Conservation (phyloP, 2,329 filamentous ascomycete species). For the Amesomyces nigricolor region DNA sequence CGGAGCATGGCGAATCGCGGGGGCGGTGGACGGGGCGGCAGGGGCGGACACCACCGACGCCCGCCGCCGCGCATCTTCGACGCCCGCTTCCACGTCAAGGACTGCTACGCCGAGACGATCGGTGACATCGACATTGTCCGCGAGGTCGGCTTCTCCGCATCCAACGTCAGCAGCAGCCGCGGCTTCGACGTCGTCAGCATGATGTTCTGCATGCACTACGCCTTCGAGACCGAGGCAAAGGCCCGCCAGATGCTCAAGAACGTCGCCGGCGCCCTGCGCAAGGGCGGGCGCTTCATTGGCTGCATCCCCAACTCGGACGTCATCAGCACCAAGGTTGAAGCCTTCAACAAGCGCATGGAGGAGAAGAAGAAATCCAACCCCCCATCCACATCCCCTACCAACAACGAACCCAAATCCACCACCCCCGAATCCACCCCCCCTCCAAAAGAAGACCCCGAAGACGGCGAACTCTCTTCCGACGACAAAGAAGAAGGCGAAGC, state of each 20-base stretch:
- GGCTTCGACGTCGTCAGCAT: conserved; percentile 96
- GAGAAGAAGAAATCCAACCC: conserved; percentile 31
- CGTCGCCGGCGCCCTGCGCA: conserved; percentile 82
- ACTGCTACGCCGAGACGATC: conserved; percentile 83
- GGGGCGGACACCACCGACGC: conserved; percentile 43
- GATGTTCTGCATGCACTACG: conserved; percentile 99
- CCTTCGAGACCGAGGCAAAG: conserved; percentile 88
- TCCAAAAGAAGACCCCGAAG: conserved; percentile 26
- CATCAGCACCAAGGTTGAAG: conserved; percentile 70
- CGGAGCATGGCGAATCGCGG: conserved; percentile 61
- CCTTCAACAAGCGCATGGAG: conserved; percentile 57
- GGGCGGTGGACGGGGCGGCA: conserved; percentile 47
- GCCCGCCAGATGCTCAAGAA: conserved; percentile 90
- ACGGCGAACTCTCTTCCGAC: conserved; percentile 28
- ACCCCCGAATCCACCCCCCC: neutral
- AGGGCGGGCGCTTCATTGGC: conserved; percentile 89
- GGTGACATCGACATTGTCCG: conserved; percentile 75
- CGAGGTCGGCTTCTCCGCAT: conserved; percentile 72
- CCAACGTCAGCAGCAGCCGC: conserved; percentile 63
- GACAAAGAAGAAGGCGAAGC: conserved; percentile 54
- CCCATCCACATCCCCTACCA: conserved; percentile 24
- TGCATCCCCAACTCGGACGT: conserved; percentile 97
- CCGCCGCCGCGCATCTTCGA: conserved; percentile 63
- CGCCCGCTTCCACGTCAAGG: conserved; percentile 81
- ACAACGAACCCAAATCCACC: neutral